These are phyloP conservation scores for Breviolum minutum DNA, from an alignment of 73 alveolate genomes.

Conservation along the genomic window DNA sequence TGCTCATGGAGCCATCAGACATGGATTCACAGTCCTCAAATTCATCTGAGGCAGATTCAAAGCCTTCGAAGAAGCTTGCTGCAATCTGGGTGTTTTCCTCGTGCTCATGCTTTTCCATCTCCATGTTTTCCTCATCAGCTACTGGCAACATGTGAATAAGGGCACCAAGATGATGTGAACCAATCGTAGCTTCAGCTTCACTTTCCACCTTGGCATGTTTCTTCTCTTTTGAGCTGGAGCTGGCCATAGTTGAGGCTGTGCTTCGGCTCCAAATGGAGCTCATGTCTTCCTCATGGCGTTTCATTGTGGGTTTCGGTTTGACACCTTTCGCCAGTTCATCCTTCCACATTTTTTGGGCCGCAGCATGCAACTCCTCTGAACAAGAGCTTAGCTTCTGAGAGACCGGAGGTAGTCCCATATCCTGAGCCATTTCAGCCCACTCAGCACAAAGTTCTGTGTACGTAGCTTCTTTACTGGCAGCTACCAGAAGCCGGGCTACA, in stretches of 20 bases:
- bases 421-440: neutral
- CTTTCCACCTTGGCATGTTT: neutral
- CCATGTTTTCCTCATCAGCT: neutral
- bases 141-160: slow-evolving; percentile 8
- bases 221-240: neutral
- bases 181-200: neutral
- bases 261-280: slow-evolving; percentile 51
- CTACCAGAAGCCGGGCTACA: neutral
- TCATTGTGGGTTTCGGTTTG: neutral
- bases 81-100: neutral
- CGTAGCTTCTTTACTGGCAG: neutral
- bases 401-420: neutral
- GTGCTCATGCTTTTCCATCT: neutral
- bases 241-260: slow-evolving; percentile 43
- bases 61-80: no score
- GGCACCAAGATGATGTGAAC: slow-evolving; percentile 46
- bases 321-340: slow-evolving; percentile 59
- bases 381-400: neutral
- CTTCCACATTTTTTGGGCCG: slow-evolving; percentile 55
- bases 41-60: neutral
- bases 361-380: slow-evolving; percentile 26
- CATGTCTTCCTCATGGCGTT: neutral
- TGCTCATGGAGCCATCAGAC: neutral
- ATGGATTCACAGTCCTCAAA: neutral
- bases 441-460: slow-evolving; percentile 17